A percentile compares a stretch with the other conserved stretches of the same genome.
Conservation (phyloP, 768 basidiomycete genomes). For the Suillus spraguei region DNA sequence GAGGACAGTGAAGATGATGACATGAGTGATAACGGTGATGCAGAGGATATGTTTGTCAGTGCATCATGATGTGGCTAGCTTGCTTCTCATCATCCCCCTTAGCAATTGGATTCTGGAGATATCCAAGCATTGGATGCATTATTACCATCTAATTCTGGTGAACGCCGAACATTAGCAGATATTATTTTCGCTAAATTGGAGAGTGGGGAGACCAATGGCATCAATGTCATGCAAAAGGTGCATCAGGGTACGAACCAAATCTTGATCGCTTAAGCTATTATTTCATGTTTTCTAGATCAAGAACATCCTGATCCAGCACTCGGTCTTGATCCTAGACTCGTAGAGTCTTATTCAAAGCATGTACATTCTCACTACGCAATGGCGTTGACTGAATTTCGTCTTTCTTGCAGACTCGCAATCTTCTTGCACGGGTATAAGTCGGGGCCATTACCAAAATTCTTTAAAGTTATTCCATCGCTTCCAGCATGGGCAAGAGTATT, state of each 20-base stretch:
- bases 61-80: constrained; percentile 11
- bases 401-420: constrained; percentile 67
- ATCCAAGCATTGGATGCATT: constrained; percentile 83
- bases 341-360: constrained; percentile 92
- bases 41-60: constrained; percentile 66
- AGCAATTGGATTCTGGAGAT: constrained; percentile 93
- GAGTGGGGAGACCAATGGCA: constrained; percentile 49
- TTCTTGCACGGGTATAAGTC: constrained; percentile 90
- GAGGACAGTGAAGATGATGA: constrained; percentile 37
- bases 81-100: constrained; percentile 13
- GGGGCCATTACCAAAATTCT: constrained; percentile 92
- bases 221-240: constrained; percentile 61
- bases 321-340: constrained; percentile 89
- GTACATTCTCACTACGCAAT: constrained; percentile 29
- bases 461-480: constrained; percentile 97
- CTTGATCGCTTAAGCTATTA: constrained; percentile 1
- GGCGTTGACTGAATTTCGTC: constrained; percentile 10
- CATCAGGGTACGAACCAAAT: constrained; percentile 48
- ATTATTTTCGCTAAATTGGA: constrained; percentile 96
- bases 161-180: constrained; percentile 89
- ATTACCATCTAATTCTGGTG: constrained; percentile 71
- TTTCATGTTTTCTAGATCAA: constrained; percentile 37
- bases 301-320: constrained; percentile 77
- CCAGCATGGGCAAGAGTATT: constrained; percentile 96
- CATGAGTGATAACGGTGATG: constrained; percentile 48